Percentiles rank a stretch among this genome's conserved stretches.
phyloP scores from a whole-genome alignment of 345 rosid genomes.

The Citrus trifoliata region DNA sequence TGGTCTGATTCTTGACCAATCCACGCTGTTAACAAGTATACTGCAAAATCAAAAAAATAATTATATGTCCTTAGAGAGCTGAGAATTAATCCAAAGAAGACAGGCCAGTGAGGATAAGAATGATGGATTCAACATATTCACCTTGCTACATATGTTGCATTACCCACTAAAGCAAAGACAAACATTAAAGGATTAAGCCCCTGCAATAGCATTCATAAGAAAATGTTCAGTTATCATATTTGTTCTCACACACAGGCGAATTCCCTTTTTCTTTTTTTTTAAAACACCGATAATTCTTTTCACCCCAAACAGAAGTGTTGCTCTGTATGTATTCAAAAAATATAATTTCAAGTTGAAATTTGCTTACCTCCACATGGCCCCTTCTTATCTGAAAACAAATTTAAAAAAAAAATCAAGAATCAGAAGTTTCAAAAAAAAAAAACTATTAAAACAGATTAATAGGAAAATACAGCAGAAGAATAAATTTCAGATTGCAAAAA shows the following conservation, averaged over 20 bases:
- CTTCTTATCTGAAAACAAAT: conserved; percentile 59
- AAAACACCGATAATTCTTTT: not conserved
- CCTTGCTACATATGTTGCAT: conserved; percentile 80
- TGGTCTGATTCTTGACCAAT: conserved; percentile 62
- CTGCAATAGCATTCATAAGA: conserved; percentile 25
- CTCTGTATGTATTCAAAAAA: not conserved
- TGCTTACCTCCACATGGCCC: conserved; percentile 73
- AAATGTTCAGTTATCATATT: not conserved
- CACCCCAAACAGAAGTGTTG: not conserved
- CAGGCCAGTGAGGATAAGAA: not conserved
- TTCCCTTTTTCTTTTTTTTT: not conserved
- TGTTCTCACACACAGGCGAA: not conserved
- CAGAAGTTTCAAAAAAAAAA: conserved; percentile 4
- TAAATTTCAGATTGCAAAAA: not conserved
- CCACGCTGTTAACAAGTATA: conserved; percentile 60
- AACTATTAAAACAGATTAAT: not conserved
- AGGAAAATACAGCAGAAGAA: not conserved
- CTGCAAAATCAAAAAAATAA: conserved; percentile 29
- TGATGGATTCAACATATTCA: conserved; percentile 12
- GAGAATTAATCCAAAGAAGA: not conserved
- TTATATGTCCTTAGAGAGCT: not conserved
- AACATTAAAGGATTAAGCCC: conserved; percentile 90
- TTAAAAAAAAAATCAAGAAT: not conserved
- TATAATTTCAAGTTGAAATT: not conserved
- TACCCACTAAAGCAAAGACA: conserved; percentile 75